Percentiles rank a stretch among this genome's conserved stretches.
Conservation (phyloP, 192 early-diverging fungal species). For the Funneliformis mosseae region DNA sequence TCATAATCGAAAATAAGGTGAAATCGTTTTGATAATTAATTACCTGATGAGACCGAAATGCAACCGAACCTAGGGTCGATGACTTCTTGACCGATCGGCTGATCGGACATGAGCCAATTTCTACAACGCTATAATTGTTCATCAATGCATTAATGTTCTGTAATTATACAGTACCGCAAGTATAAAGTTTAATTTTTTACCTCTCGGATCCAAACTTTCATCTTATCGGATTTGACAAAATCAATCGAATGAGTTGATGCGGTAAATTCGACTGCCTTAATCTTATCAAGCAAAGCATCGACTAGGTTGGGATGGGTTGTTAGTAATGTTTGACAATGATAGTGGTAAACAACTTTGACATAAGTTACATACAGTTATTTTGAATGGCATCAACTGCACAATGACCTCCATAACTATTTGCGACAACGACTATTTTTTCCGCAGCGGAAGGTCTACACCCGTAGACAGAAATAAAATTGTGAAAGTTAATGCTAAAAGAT, state of each 20-base stretch:
- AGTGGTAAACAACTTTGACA: neutral
- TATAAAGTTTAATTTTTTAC: conserved; percentile 12
- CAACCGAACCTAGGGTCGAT: conserved; percentile 30
- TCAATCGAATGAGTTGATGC: conserved; percentile 30
- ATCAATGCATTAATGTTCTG: neutral
- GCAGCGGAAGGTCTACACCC: conserved; percentile 15
- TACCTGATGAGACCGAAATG: conserved; percentile 24
- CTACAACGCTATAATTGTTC: conserved; percentile 24
- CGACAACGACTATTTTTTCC: conserved; percentile 30
- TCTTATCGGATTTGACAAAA: conserved; percentile 2
- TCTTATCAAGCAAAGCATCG: neutral
- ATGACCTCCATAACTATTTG: conserved; percentile 33
- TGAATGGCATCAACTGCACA: conserved; percentile 24
- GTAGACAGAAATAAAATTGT: neutral
- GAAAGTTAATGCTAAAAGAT: no score
- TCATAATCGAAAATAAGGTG: neutral
- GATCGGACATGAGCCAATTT: conserved; percentile 30
- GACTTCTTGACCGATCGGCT: neutral
- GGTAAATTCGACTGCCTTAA: conserved; percentile 31
- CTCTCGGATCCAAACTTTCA: conserved; percentile 29
- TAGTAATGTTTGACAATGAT: neutral
- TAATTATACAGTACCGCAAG: neutral
- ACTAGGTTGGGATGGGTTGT: neutral
- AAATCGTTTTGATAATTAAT: neutral
- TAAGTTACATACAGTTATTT: conserved; percentile 17